Percentiles rank a stretch among this genome's conserved stretches.
Evolutionary conservation across 2,329 filamentous ascomycete genomes (phyloP).

Genomic region (Fonsecaea erecta): DNA sequence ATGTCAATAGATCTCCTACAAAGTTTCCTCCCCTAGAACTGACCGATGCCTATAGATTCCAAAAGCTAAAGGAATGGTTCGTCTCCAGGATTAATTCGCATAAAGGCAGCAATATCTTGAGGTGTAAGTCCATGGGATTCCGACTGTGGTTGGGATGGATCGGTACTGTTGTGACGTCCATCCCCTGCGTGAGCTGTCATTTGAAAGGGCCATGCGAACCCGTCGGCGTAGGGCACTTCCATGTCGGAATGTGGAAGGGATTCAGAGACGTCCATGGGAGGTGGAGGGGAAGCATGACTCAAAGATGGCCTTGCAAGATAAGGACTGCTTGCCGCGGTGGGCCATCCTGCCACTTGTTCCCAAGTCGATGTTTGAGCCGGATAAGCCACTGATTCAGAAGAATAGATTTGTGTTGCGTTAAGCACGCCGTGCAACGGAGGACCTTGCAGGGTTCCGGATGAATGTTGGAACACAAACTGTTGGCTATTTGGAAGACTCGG

Average conservation of each 20-base stretch:
- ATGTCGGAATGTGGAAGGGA: constrained; percentile 19
- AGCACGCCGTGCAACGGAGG: background rate
- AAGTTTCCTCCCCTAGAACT: background rate
- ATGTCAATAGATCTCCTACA: background rate
- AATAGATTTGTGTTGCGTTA: constrained; percentile 3
- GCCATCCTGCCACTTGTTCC: constrained; percentile 10
- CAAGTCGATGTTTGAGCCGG: constrained; percentile 1
- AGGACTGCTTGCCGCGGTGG: background rate
- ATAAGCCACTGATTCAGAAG: constrained; percentile 10
- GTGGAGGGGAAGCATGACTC: background rate
- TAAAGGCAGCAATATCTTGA: constrained; percentile 32
- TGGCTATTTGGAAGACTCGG: background rate
- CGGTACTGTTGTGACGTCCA: background rate
- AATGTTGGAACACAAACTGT: background rate
- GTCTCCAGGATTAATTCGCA: constrained; percentile 31
- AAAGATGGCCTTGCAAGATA: constrained; percentile 2
- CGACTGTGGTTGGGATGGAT: constrained; percentile 1
- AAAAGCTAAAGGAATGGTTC: constrained; percentile 22
- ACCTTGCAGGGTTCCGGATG: constrained; percentile 12
- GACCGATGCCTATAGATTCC: background rate
- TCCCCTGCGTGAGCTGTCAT: background rate
- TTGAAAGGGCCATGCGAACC: constrained; percentile 26
- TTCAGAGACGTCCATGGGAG: background rate
- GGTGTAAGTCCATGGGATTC: constrained; percentile 17
- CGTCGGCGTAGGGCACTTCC: constrained; percentile 21